These are phyloP conservation scores for Podospora appendiculata DNA, from an alignment of 495 filamentous ascomycete species.

Conservation along the genomic window DNA sequence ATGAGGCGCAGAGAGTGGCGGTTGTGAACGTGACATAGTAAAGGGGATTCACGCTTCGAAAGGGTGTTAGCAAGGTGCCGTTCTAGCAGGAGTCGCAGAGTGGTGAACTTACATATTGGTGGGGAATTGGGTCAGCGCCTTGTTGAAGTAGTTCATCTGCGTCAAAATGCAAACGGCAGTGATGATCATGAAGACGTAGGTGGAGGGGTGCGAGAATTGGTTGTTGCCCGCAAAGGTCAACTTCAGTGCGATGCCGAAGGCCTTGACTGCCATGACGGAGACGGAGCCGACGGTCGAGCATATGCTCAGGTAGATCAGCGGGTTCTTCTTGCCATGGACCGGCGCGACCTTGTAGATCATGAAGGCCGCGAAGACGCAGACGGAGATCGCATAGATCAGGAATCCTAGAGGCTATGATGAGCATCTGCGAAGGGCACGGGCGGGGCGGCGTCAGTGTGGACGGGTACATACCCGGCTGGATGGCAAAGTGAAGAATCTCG, in stretches of 20 bases:
- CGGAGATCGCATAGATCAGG: slow-evolving; percentile 68
- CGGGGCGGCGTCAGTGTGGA: background rate
- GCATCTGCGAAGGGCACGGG: slow-evolving; percentile 1
- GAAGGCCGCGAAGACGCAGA: slow-evolving; percentile 72
- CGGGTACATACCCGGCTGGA: slow-evolving; percentile 66
- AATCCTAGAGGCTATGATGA: slow-evolving; percentile 56
- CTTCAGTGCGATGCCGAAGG: slow-evolving; percentile 94
- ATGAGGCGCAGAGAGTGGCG: slow-evolving; percentile 85
- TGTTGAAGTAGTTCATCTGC: slow-evolving; percentile 99
- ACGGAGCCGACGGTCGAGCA: slow-evolving; percentile 95
- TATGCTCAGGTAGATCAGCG: slow-evolving; percentile 90
- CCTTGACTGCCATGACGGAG: slow-evolving; percentile 97
- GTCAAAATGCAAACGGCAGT: slow-evolving; percentile 88
- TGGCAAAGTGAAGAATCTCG: slow-evolving; percentile 78
- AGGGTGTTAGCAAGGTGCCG: slow-evolving; percentile 6
- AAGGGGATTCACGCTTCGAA: slow-evolving; percentile 83
- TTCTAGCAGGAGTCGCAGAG: background rate
- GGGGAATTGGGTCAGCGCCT: slow-evolving; percentile 92
- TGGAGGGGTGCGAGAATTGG: slow-evolving; percentile 87
- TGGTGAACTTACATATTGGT: slow-evolving; percentile 69
- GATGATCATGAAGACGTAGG: slow-evolving; percentile 94
- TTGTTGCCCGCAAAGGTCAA: slow-evolving; percentile 86
- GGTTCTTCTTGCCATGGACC: slow-evolving; percentile 84
- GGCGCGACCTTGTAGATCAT: slow-evolving; percentile 97
- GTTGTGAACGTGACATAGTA: slow-evolving; percentile 99